Conservation (phyloP, 768 basidiomycete genomes). For the Chalciporus piperatus region DNA sequence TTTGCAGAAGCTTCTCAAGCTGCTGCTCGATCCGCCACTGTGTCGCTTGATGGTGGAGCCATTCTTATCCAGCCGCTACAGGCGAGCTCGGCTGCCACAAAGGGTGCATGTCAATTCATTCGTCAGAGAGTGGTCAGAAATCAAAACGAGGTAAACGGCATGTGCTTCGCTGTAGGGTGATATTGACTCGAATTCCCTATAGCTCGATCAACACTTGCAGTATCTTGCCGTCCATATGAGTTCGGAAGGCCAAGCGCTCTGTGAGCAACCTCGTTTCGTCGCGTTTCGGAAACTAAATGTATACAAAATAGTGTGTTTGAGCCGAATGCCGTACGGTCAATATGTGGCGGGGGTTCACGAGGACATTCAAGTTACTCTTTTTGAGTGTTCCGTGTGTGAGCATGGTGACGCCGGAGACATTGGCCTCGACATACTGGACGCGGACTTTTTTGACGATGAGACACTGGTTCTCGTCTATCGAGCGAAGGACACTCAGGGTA, state of each 20-base stretch:
- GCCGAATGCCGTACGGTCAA: slow-evolving; percentile 49
- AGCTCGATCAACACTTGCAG: slow-evolving; percentile 47
- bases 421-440: slow-evolving; percentile 57
- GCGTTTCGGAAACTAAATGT: slow-evolving; percentile 31
- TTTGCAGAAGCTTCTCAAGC: slow-evolving; percentile 64
- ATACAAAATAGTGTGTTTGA: slow-evolving; percentile 52
- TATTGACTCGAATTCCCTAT: slow-evolving; percentile 26
- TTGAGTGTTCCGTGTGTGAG: slow-evolving; percentile 44
- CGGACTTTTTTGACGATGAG: slow-evolving; percentile 80
- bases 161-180: slow-evolving; percentile 21
- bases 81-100: slow-evolving; percentile 31
- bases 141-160: slow-evolving; percentile 49
- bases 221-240: slow-evolving; percentile 50
- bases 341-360: slow-evolving; percentile 37
- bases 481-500: slow-evolving; percentile 46
- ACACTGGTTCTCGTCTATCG: slow-evolving; percentile 63
- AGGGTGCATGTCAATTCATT: slow-evolving; percentile 35
- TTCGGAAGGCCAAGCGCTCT: slow-evolving; percentile 38
- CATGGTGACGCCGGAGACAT: slow-evolving; percentile 31
- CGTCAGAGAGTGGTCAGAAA: slow-evolving; percentile 52
- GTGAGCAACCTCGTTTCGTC: slow-evolving; percentile 40
- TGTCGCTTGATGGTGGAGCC: slow-evolving; percentile 32
- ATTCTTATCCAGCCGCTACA: slow-evolving; percentile 30
- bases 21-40: slow-evolving; percentile 56
- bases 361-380: slow-evolving; percentile 45